phyloP scores from a whole-genome alignment of 1,284 basidiomycete genomes.

The Coniferiporia sulphurascens region DNA sequence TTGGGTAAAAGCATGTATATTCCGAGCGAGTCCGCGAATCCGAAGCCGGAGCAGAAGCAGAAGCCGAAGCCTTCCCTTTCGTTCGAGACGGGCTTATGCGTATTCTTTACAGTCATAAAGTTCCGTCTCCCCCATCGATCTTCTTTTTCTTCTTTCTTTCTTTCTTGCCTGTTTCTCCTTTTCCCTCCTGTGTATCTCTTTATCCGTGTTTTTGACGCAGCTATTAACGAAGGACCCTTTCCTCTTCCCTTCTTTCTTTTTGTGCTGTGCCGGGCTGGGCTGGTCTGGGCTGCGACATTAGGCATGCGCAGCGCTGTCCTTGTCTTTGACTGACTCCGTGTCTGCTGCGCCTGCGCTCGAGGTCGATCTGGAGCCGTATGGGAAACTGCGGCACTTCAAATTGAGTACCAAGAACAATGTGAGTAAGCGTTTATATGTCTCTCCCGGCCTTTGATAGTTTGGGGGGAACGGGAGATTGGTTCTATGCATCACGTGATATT shows the following conservation, averaged over 20 bases:
- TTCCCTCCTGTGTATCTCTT: not conserved
- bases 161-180: not conserved
- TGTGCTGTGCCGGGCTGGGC: not conserved
- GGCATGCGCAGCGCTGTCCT: slow-evolving; percentile 18
- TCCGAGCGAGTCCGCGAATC: no score
- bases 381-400: slow-evolving; percentile 22
- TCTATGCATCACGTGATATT: not conserved
- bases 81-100: not conserved
- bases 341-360: slow-evolving; percentile 23
- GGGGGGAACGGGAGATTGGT: not conserved
- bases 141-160: not conserved
- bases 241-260: not conserved
- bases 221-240: not conserved
- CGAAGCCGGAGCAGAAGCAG: no score
- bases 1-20: not conserved
- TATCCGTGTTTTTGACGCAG: not conserved
- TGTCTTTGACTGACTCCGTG: slow-evolving; percentile 15
- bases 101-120: not conserved
- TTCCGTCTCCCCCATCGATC: not conserved
- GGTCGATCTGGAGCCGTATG: slow-evolving; percentile 22
- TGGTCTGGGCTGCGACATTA: not conserved
- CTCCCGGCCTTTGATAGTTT: not conserved
- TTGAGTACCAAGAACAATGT: not conserved
- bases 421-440: not conserved
- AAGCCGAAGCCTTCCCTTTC: not conserved